A percentile compares a stretch with the other conserved stretches of the same genome.
Evolutionary conservation across 148 eudicot genomes (phyloP).

Genomic region (Limonium bicolor): DNA sequence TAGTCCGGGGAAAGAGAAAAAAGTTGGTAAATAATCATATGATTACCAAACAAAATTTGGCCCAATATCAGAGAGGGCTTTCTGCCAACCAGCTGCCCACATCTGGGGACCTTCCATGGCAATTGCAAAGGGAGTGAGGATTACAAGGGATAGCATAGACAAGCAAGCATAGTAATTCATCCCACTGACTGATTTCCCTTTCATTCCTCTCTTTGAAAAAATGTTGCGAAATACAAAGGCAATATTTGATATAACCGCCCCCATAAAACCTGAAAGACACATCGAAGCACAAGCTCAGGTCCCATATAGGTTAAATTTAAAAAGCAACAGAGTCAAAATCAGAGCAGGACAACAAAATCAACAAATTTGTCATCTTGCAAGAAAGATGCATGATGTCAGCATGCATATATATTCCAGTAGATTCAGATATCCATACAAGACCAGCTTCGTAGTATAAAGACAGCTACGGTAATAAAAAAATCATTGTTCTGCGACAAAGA

Average conservation of each 20-base stretch:
- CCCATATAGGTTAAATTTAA: too few species aligned
- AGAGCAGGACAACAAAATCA: too few species aligned
- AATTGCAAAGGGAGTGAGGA: slow-evolving; percentile 72
- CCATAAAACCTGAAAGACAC: slow-evolving; percentile 55
- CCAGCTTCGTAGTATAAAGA: too few species aligned
- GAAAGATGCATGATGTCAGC: too few species aligned
- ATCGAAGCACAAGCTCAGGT: slow-evolving; percentile 8
- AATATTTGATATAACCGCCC: slow-evolving; percentile 76
- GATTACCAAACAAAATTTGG: slow-evolving; percentile 56
- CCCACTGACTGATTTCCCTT: slow-evolving; percentile 74
- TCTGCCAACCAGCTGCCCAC: slow-evolving; percentile 68
- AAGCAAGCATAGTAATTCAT: slow-evolving; percentile 86
- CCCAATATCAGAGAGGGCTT: slow-evolving; percentile 52
- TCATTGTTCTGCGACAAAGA: too few species aligned
- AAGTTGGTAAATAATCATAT: slow-evolving; percentile 1
- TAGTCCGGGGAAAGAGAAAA: too few species aligned
- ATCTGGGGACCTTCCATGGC: slow-evolving; percentile 77
- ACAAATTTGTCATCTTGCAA: too few species aligned
- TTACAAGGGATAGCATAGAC: slow-evolving; percentile 47
- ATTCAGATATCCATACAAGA: too few species aligned
- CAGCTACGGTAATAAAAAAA: too few species aligned
- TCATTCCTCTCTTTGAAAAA: slow-evolving; percentile 85
- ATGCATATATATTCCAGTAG: too few species aligned
- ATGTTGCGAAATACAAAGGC: slow-evolving; percentile 79
- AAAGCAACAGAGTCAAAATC: too few species aligned